Percentiles rank a stretch among this genome's conserved stretches.
Conservation (phyloP, 148 eudicot species). For the Talinum fruticosum region DNA sequence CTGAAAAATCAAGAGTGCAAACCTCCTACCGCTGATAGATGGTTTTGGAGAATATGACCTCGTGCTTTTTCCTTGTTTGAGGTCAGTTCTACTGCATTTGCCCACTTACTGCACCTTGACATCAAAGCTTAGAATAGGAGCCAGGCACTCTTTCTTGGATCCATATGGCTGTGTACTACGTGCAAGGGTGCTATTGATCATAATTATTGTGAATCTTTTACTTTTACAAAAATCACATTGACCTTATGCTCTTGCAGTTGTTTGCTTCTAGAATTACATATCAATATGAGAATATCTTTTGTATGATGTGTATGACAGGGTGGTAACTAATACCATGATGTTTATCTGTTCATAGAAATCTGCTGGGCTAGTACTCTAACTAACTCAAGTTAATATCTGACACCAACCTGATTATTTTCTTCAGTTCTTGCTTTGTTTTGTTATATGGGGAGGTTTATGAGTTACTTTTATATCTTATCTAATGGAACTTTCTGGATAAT, state of each 20-base stretch:
- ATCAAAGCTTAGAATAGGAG: neutral
- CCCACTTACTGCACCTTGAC: neutral
- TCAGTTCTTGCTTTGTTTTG: neutral
- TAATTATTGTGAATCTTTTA: neutral
- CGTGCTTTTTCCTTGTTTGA: conserved; percentile 88
- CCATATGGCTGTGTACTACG: neutral
- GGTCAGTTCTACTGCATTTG: conserved; percentile 40
- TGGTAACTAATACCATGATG: neutral
- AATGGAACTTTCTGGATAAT: neutral
- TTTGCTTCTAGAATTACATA: neutral
- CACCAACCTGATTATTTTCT: neutral
- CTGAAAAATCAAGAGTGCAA: conserved; percentile 50
- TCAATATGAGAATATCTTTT: neutral
- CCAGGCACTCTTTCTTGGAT: neutral
- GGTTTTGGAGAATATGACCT: conserved; percentile 97
- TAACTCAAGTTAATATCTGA: neutral
- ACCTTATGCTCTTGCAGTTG: neutral
- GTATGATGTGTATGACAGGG: neutral
- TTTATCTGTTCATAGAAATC: neutral
- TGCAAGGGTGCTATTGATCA: neutral
- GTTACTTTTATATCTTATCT: neutral
- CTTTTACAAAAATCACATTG: neutral
- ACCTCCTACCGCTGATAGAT: conserved; percentile 62
- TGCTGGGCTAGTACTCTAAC: neutral
- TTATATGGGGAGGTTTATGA: neutral